Percentiles rank a stretch among this genome's conserved stretches.
Evolutionary conservation across 1,284 basidiomycete genomes (phyloP).

Genomic region (Melampsora americana): DNA sequence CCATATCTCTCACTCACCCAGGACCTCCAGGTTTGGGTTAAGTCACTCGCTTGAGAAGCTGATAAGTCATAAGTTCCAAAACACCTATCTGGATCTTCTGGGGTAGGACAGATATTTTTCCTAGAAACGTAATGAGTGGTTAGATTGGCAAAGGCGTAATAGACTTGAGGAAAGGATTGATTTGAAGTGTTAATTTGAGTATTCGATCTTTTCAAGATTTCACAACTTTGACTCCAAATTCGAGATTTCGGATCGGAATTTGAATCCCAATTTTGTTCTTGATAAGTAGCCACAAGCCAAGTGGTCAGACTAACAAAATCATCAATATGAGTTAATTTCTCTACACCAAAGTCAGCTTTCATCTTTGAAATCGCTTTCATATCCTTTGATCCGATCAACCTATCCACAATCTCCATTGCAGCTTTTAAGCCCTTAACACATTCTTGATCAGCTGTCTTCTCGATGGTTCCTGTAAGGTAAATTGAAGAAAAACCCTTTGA

Average conservation of each 20-base stretch:
- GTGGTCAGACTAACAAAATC: neutral
- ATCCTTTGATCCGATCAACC: neutral
- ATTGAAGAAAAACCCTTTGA: no score
- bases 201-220: neutral
- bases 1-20: neutral
- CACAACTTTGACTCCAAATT: neutral
- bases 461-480: neutral
- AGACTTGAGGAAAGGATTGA: neutral
- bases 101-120: neutral
- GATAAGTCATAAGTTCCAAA: constrained; percentile 3
- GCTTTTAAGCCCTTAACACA: neutral
- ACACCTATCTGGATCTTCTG: neutral
- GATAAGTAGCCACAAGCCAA: neutral
- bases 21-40: neutral
- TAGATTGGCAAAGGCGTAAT: neutral
- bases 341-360: constrained; percentile 9
- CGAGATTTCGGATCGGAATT: neutral
- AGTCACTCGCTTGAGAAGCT: neutral
- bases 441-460: neutral
- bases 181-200: neutral
- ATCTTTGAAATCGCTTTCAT: constrained; percentile 7
- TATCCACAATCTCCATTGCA: neutral
- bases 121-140: constrained; percentile 1
- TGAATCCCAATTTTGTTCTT: constrained; percentile 5
- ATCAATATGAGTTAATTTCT: neutral